phyloP scores from a whole-genome alignment of 2,329 filamentous ascomycete genomes.

The Ascochyta fabae region DNA sequence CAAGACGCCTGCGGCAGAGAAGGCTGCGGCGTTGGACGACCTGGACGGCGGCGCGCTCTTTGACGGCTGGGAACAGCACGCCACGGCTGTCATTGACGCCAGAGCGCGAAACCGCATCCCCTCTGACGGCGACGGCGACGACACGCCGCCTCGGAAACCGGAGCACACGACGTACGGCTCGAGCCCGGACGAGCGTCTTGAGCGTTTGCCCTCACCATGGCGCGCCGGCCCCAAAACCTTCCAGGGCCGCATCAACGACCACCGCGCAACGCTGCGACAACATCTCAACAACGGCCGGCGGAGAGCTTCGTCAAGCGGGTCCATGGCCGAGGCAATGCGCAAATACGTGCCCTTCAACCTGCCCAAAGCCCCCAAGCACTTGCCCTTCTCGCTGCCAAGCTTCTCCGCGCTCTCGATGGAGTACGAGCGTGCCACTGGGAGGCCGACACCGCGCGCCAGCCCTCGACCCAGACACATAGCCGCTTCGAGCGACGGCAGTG shows the following conservation, averaged over 20 bases:
- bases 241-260: conserved; percentile 42
- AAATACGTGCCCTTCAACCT: conserved; percentile 48
- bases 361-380: conserved; percentile 46
- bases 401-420: conserved; percentile 41
- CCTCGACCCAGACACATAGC: conserved; percentile 27
- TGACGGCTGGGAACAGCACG: conserved; percentile 45
- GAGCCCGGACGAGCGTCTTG: conserved; percentile 23
- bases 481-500: conserved; percentile 16
- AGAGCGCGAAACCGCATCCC: background rate
- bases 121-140: conserved; percentile 4
- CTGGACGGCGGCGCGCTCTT: conserved; percentile 56
- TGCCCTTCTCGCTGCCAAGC: conserved; percentile 47
- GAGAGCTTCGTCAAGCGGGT: conserved; percentile 50
- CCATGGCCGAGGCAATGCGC: conserved; percentile 42
- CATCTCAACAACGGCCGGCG: conserved; percentile 46
- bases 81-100: conserved; percentile 10
- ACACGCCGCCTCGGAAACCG: background rate
- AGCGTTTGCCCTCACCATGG: conserved; percentile 55
- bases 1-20: conserved; percentile 64
- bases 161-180: conserved; percentile 6
- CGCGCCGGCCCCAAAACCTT: conserved; percentile 48
- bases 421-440: conserved; percentile 16
- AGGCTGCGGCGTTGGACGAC: conserved; percentile 62
- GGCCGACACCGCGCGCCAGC: conserved; percentile 14
- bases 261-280: conserved; percentile 48